Evolutionary conservation across 23 red algal genomes (phyloP).

Genomic region (Gracilariopsis chorda): DNA sequence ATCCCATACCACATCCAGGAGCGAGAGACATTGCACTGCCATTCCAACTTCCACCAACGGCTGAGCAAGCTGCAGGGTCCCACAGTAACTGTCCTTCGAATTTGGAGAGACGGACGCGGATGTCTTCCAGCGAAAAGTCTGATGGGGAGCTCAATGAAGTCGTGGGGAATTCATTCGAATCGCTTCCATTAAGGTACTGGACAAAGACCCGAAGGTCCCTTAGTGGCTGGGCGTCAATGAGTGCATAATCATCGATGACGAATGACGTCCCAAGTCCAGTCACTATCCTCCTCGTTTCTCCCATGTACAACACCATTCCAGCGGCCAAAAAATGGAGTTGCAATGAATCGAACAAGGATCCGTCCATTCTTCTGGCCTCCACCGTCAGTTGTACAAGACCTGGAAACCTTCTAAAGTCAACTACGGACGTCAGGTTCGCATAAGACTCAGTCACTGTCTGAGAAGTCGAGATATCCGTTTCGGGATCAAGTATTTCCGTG

Average conservation of each 20-base stretch:
- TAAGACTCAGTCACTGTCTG: background rate
- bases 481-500: constrained; percentile 19
- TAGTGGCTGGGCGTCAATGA: constrained; percentile 5
- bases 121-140: constrained; percentile 7
- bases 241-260: constrained; percentile 22
- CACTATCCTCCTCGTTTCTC: background rate
- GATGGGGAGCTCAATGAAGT: background rate
- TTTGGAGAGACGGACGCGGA: background rate
- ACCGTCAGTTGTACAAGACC: constrained; percentile 21
- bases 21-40: constrained; percentile 21
- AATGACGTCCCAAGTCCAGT: constrained; percentile 32
- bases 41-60: constrained; percentile 29
- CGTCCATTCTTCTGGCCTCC: constrained; percentile 34
- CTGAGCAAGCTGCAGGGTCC: constrained; percentile 22
- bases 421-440: constrained; percentile 37
- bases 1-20: constrained; percentile 54
- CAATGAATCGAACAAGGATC: constrained; percentile 33
- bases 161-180: background rate
- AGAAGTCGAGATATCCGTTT: constrained; percentile 2
- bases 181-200: constrained; percentile 54
- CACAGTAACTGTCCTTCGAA: constrained; percentile 44
- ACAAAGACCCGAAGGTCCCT: constrained; percentile 32
- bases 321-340: constrained; percentile 39
- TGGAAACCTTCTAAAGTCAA: constrained; percentile 58
- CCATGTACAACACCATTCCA: constrained; percentile 49